These are phyloP conservation scores for Ophiostoma quercus DNA, from an alignment of 2,329 filamentous ascomycete genomes.

Conservation along the genomic window DNA sequence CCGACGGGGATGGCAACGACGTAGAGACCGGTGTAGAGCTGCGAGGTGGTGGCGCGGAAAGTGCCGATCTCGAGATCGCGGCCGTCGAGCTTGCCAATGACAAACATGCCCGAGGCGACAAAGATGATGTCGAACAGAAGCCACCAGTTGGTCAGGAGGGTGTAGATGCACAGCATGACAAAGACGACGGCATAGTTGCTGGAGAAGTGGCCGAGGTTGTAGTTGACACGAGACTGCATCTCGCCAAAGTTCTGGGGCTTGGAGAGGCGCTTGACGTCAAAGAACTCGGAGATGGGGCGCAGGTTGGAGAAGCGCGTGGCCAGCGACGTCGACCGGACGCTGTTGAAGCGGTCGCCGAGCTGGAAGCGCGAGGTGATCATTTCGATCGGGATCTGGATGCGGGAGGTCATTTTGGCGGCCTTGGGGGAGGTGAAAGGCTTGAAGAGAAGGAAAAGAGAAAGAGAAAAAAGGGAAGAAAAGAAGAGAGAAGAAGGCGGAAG, in stretches of 20 bases:
- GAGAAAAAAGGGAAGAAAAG: background rate
- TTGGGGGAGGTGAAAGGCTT: slow-evolving; percentile 5
- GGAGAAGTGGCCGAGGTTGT: slow-evolving; percentile 94
- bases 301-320: slow-evolving; percentile 85
- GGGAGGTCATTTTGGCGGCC: slow-evolving; percentile 55
- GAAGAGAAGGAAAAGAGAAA: background rate
- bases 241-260: slow-evolving; percentile 88
- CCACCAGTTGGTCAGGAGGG: slow-evolving; percentile 77
- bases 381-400: slow-evolving; percentile 90
- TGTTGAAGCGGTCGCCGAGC: slow-evolving; percentile 76
- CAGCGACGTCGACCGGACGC: slow-evolving; percentile 72
- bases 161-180: slow-evolving; percentile 92
- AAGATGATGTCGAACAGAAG: slow-evolving; percentile 91
- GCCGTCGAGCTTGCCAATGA: slow-evolving; percentile 85
- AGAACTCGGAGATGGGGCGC: slow-evolving; percentile 84
- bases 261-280: slow-evolving; percentile 90
- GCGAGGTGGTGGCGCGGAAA: slow-evolving; percentile 77
- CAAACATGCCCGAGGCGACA: slow-evolving; percentile 78
- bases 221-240: slow-evolving; percentile 87
- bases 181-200: slow-evolving; percentile 97
- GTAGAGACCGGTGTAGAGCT: slow-evolving; percentile 87
- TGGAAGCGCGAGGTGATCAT: slow-evolving; percentile 87
- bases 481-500: background rate
- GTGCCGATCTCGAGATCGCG: slow-evolving; percentile 81
- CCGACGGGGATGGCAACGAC: slow-evolving; percentile 78